Percentiles rank a stretch among this genome's conserved stretches.
These are phyloP conservation scores for Fusarium hostae DNA, from an alignment of 2,329 filamentous ascomycete species.

Conservation along the genomic window DNA sequence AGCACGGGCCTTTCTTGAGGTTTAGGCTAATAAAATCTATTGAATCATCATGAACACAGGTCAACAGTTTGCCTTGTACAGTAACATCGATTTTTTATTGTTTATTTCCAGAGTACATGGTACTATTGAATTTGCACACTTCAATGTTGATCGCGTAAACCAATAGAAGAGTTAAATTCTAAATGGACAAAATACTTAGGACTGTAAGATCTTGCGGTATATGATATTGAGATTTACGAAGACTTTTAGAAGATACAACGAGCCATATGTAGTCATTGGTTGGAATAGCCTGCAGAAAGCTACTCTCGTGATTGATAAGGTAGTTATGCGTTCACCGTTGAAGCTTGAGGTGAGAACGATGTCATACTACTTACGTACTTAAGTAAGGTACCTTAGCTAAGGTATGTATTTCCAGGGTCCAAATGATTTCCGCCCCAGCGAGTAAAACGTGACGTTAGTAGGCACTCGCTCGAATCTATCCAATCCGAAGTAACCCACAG, in stretches of 20 bases:
- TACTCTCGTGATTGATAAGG: neutral
- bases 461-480: neutral
- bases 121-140: too few species aligned
- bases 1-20: conserved; percentile 23
- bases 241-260: neutral
- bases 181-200: too few species aligned
- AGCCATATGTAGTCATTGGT: neutral
- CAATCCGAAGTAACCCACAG: conserved; percentile 34
- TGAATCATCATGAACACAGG: conserved; percentile 7
- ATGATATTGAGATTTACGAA: neutral
- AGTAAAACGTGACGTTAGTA: neutral
- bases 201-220: neutral
- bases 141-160: too few species aligned
- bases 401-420: conserved; percentile 22
- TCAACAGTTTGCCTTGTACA: neutral
- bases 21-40: neutral
- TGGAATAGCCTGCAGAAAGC: neutral
- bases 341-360: neutral
- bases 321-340: conserved; percentile 9
- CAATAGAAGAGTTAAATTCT: too few species aligned
- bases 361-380: neutral
- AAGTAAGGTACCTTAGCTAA: neutral
- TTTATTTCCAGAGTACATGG: neutral
- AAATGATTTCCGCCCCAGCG: neutral
- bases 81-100: neutral